These are phyloP conservation scores for Hippophae rhamnoides DNA, from an alignment of 306 rosid species.

Conservation along the genomic window DNA sequence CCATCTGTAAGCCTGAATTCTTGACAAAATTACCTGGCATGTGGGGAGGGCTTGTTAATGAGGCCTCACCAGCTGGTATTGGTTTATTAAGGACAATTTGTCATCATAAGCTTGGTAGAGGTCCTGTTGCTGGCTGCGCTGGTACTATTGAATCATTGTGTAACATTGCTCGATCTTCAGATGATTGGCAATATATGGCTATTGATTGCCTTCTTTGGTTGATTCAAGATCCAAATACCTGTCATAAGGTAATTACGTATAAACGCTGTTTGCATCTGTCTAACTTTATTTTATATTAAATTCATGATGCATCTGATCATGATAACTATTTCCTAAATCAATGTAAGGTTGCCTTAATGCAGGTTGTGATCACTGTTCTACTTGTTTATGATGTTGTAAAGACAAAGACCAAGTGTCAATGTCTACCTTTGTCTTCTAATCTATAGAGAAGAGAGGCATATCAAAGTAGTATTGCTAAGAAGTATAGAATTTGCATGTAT, in stretches of 20 bases:
- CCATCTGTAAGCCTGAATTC: slow-evolving; percentile 89
- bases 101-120: slow-evolving; percentile 94
- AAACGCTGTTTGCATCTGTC: not conserved
- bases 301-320: not conserved
- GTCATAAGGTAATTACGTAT: slow-evolving; percentile 61
- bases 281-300: not conserved
- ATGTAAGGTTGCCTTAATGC: not conserved
- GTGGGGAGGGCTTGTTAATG: slow-evolving; percentile 99
- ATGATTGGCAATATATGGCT: slow-evolving; percentile 99
- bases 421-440: not conserved
- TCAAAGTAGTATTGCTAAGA: not conserved
- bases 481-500: not conserved
- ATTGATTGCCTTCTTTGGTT: slow-evolving; percentile 95
- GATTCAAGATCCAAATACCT: slow-evolving; percentile 82
- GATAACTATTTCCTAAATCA: not conserved
- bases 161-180: slow-evolving; percentile 82
- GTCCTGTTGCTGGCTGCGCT: slow-evolving; percentile 78
- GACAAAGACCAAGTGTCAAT: not conserved
- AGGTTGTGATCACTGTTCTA: not conserved
- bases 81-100: slow-evolving; percentile 90
- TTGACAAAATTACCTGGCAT: slow-evolving; percentile 73
- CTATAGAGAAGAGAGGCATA: not conserved
- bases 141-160: slow-evolving; percentile 81
- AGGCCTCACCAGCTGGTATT: slow-evolving; percentile 94
- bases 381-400: not conserved